Percentiles rank a stretch among this genome's conserved stretches.
phyloP scores from a whole-genome alignment of 2,329 filamentous ascomycete species.

The Pleochaeta shiraiana region DNA sequence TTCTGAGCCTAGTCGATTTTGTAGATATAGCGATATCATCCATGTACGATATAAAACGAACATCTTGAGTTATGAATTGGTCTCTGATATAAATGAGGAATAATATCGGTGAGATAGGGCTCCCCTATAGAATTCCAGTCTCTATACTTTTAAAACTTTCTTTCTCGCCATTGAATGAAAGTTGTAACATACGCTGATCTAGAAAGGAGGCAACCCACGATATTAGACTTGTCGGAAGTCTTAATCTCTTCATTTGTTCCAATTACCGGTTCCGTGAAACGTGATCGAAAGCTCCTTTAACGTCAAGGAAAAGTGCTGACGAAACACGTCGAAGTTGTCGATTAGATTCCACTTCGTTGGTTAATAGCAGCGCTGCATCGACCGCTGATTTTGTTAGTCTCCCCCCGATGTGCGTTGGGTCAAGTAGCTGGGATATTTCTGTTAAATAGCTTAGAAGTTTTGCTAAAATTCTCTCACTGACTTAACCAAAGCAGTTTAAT shows the following conservation, averaged over 20 bases:
- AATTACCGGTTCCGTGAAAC: background rate
- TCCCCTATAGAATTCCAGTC: background rate
- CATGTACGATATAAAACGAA: background rate
- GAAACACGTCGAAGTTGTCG: background rate
- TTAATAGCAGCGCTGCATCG: background rate
- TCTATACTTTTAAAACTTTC: background rate
- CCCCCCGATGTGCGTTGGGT: background rate
- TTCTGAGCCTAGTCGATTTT: background rate
- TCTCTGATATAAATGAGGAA: background rate
- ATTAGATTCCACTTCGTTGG: background rate
- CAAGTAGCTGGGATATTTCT: background rate
- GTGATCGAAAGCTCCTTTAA: conserved; percentile 1
- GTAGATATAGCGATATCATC: background rate
- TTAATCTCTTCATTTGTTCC: background rate
- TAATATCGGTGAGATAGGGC: background rate
- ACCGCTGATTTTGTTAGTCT: background rate
- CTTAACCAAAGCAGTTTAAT: background rate
- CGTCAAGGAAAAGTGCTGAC: background rate
- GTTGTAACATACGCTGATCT: background rate
- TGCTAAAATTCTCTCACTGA: background rate
- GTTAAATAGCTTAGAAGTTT: background rate
- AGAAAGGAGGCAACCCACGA: background rate
- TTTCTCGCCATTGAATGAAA: background rate
- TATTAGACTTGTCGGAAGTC: background rate
- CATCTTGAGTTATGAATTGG: background rate